phyloP scores from a whole-genome alignment of 345 rosid genomes.

The Acer yangbiense region DNA sequence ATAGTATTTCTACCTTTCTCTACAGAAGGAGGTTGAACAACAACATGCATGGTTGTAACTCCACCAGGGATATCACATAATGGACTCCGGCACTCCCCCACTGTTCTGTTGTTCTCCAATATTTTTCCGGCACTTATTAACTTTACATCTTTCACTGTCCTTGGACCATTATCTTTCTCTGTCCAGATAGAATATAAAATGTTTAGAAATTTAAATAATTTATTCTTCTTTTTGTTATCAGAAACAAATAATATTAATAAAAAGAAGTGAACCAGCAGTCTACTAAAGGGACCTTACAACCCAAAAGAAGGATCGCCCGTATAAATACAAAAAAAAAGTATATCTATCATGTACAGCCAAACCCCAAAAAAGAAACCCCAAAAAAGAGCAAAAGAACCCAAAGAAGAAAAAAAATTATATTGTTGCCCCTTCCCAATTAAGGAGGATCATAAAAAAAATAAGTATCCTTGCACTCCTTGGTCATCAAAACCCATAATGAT shows the following conservation, averaged over 20 bases:
- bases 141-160: constrained; percentile 86
- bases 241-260: not conserved
- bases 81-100: constrained; percentile 83
- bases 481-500: not conserved
- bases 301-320: too few relatives aligned
- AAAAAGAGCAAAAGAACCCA: not conserved
- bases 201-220: not conserved
- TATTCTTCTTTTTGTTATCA: not conserved
- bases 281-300: not conserved
- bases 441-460: not conserved
- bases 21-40: constrained; percentile 73
- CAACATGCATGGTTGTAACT: constrained; percentile 95
- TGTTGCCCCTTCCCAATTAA: not conserved
- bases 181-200: constrained; percentile 19
- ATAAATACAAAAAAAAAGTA: too few relatives aligned
- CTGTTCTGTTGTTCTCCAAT: constrained; percentile 81
- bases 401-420: not conserved
- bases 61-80: constrained; percentile 78
- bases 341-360: too few relatives aligned
- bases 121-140: constrained; percentile 91
- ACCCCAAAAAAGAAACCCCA: not conserved
- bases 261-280: not conserved
- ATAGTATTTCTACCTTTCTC: constrained; percentile 63
- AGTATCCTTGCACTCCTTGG: not conserved
- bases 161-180: constrained; percentile 91